Conservation (phyloP, 139 green algal species). For the Ettlia oleoabundans region DNA sequence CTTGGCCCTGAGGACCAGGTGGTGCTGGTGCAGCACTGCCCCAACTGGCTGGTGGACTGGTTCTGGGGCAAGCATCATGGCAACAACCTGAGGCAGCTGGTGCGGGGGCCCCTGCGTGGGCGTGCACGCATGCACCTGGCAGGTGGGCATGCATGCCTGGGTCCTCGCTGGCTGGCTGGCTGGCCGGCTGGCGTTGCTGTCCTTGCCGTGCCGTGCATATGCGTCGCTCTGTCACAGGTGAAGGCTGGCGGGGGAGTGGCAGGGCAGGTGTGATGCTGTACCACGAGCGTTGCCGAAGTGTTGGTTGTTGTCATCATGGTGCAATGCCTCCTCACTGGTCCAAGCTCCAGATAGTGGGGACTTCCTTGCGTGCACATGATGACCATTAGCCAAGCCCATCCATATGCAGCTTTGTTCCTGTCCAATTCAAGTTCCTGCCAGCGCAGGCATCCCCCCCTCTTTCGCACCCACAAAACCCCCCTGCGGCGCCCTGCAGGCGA, state of each 20-base stretch:
- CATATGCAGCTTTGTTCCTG: too few species aligned
- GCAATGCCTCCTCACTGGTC: neutral
- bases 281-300: too few species aligned
- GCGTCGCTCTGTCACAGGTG: too few species aligned
- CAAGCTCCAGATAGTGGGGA: too few species aligned
- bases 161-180: neutral
- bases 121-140: constrained; percentile 77
- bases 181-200: neutral
- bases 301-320: too few species aligned
- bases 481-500: constrained; percentile 61
- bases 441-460: neutral
- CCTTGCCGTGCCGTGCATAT: too few species aligned
- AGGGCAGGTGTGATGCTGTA: too few species aligned
- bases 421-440: neutral
- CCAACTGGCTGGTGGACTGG: constrained; percentile 88
- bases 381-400: too few species aligned
- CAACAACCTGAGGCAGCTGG: constrained; percentile 82
- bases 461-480: neutral
- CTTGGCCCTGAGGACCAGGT: constrained; percentile 74
- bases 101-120: constrained; percentile 78
- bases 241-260: too few species aligned
- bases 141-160: constrained; percentile 23
- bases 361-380: too few species aligned
- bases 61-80: constrained; percentile 58
- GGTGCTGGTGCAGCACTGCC: constrained; percentile 90